phyloP scores from a whole-genome alignment of 2,329 filamentous ascomycete genomes.

The Aspergillus bombycis region DNA sequence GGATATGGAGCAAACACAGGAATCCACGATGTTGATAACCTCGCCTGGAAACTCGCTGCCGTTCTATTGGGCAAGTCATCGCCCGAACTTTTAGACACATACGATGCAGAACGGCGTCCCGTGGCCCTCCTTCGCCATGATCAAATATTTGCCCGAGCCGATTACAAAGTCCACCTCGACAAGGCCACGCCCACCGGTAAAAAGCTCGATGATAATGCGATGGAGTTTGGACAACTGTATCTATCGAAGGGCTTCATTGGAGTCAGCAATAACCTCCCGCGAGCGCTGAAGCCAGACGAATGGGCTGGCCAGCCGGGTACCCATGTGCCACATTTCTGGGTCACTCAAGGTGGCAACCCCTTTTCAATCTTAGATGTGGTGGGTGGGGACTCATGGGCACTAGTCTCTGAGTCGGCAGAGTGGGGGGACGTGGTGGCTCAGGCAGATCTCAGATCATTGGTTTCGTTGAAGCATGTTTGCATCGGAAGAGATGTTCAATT shows the following conservation, averaged over 20 bases:
- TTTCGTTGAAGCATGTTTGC: conserved; percentile 13
- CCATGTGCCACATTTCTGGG: conserved; percentile 37
- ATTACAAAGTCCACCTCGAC: conserved; percentile 24
- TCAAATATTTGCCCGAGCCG: conserved; percentile 29
- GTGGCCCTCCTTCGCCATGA: conserved; percentile 32
- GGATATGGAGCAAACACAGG: conserved; percentile 40
- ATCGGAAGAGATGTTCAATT: conserved; percentile 16
- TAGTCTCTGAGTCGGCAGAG: not conserved
- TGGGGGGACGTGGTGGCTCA: conserved; percentile 32
- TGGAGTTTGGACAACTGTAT: conserved; percentile 33
- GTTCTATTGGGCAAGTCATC: conserved; percentile 31
- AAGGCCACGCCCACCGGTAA: conserved; percentile 5
- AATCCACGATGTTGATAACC: conserved; percentile 45
- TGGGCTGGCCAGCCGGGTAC: conserved; percentile 35
- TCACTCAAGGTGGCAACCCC: conserved; percentile 24
- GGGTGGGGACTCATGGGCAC: conserved; percentile 20
- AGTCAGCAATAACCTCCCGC: not conserved
- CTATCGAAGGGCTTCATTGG: conserved; percentile 26
- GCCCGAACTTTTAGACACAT: conserved; percentile 38
- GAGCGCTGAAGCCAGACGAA: conserved; percentile 25
- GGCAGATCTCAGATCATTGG: conserved; percentile 14
- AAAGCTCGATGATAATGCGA: conserved; percentile 28
- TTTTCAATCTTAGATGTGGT: conserved; percentile 38
- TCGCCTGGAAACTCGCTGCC: conserved; percentile 48
- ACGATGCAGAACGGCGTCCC: conserved; percentile 44